A percentile compares a stretch with the other conserved stretches of the same genome.
Evolutionary conservation across 2,329 filamentous ascomycete genomes (phyloP).

Genomic region (Aspergillus sp.): DNA sequence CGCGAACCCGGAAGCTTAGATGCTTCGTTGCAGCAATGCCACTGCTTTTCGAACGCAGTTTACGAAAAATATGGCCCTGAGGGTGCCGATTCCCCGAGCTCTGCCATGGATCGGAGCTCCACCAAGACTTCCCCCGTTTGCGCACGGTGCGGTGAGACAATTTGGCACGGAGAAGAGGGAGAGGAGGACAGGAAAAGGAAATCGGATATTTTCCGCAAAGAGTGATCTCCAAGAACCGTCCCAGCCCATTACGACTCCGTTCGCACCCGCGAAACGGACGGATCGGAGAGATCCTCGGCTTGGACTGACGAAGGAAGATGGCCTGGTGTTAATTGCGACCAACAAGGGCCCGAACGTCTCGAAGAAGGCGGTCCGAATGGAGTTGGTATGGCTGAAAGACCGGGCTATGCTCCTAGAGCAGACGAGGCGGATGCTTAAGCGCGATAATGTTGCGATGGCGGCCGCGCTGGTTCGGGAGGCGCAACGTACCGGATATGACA

Average conservation of each 20-base stretch:
- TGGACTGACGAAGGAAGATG: background rate
- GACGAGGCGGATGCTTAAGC: constrained; percentile 60
- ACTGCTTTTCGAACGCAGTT: constrained; percentile 18
- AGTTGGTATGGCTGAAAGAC: constrained; percentile 66
- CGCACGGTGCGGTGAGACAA: background rate
- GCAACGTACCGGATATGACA: constrained; percentile 60
- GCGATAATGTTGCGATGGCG: constrained; percentile 65
- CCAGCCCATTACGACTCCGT: background rate
- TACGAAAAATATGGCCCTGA: constrained; percentile 13
- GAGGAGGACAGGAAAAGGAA: too few species aligned
- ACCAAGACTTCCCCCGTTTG: background rate
- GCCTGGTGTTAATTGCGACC: constrained; percentile 19
- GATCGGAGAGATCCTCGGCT: background rate
- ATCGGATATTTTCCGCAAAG: too few species aligned
- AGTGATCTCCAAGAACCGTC: too few species aligned
- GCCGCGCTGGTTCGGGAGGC: constrained; percentile 66
- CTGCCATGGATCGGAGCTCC: constrained; percentile 8
- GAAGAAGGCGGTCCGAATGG: constrained; percentile 39
- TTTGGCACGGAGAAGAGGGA: background rate
- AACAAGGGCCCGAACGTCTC: background rate
- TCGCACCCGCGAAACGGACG: too few species aligned
- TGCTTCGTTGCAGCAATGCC: constrained; percentile 23
- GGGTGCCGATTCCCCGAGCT: background rate
- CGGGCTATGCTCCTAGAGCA: constrained; percentile 70
- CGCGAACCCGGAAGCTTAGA: constrained; percentile 5